Evolutionary conservation across 306 rosid genomes (phyloP).

Genomic region (Morella rubra): DNA sequence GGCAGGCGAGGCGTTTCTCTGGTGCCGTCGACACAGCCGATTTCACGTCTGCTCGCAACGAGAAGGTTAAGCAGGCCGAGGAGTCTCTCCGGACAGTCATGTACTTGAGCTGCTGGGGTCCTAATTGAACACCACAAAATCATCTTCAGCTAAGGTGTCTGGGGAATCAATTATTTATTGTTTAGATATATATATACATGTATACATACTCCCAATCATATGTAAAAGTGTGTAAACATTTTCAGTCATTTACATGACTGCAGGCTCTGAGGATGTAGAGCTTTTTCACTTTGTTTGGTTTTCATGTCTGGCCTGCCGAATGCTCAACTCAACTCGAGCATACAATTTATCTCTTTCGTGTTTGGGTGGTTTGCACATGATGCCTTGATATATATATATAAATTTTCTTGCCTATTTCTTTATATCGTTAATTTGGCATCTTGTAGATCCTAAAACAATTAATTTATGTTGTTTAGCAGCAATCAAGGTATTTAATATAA

Average conservation of each 20-base stretch:
- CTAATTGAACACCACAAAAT: slow-evolving; percentile 31
- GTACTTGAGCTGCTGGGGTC: slow-evolving; percentile 90
- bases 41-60: slow-evolving; percentile 23
- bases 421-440: too few species aligned
- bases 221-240: background rate
- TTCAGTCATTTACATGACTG: background rate
- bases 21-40: slow-evolving; percentile 27
- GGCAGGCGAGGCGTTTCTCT: slow-evolving; percentile 36
- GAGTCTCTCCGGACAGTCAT: slow-evolving; percentile 69
- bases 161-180: background rate
- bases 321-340: too few species aligned
- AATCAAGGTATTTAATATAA: background rate
- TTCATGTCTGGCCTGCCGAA: background rate
- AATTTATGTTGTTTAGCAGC: too few species aligned
- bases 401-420: too few species aligned
- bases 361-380: too few species aligned
- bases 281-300: background rate
- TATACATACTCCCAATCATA: background rate
- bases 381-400: too few species aligned
- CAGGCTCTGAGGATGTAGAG: background rate
- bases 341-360: too few species aligned
- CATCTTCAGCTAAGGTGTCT: too few species aligned
- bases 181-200: background rate
- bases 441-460: too few species aligned
- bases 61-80: slow-evolving; percentile 52